Evolutionary conservation across 1,284 basidiomycete genomes (phyloP).

Genomic region (Apiotrichum sp.): DNA sequence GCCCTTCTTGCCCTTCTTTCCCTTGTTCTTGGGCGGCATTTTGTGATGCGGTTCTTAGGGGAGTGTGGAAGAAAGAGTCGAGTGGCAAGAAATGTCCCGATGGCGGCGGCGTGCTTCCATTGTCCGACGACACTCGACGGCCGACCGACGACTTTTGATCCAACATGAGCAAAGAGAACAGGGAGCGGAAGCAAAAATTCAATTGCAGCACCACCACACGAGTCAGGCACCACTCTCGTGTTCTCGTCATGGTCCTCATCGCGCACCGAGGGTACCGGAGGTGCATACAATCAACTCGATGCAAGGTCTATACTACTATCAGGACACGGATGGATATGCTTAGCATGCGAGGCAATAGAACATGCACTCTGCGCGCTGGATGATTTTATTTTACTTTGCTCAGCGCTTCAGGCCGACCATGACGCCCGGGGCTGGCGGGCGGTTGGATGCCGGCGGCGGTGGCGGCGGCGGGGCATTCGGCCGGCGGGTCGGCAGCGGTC

Average conservation of each 20-base stretch:
- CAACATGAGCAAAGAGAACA: too few species aligned
- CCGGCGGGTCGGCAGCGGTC: slow-evolving; percentile 2
- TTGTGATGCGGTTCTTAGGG: slow-evolving; percentile 1
- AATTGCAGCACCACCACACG: too few species aligned
- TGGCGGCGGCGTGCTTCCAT: neutral
- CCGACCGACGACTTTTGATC: too few species aligned
- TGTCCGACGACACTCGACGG: too few species aligned
- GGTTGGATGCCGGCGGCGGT: slow-evolving; percentile 3
- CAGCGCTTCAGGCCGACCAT: slow-evolving; percentile 32
- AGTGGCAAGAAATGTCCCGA: neutral
- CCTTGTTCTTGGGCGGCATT: slow-evolving; percentile 85
- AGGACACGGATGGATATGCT: too few species aligned
- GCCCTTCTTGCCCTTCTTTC: slow-evolving; percentile 75
- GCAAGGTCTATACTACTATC: too few species aligned
- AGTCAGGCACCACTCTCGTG: too few species aligned
- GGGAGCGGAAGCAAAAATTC: neutral
- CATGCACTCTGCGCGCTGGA: too few species aligned
- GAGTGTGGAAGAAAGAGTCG: slow-evolving; percentile 4
- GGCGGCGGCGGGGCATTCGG: neutral
- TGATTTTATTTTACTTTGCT: too few species aligned
- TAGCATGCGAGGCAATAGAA: too few species aligned
- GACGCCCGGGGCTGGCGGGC: slow-evolving; percentile 14
- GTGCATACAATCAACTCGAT: too few species aligned
- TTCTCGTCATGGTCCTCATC: neutral
- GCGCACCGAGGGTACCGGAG: too few species aligned